phyloP scores from a whole-genome alignment of 2,329 filamentous ascomycete species.

The Venturia nashicola region DNA sequence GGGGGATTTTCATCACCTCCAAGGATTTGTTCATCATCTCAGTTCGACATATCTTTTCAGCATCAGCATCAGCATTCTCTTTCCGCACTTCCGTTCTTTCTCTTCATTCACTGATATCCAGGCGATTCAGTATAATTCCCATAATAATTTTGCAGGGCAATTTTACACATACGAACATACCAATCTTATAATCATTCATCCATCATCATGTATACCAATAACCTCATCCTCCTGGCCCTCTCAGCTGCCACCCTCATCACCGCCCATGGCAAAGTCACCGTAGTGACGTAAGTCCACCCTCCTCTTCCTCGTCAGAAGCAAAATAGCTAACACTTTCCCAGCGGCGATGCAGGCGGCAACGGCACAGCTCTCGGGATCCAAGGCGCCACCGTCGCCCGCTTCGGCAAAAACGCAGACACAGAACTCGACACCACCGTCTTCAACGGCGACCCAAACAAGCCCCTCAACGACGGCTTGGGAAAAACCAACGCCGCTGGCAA shows the following conservation, averaged over 20 bases:
- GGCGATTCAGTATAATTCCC: not conserved
- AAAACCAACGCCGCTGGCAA: constrained; percentile 24
- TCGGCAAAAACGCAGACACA: constrained; percentile 29
- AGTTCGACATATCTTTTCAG: not conserved
- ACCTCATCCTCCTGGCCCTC: not conserved
- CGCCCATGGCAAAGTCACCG: constrained; percentile 13
- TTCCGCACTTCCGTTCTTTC: not conserved
- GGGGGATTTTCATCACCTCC: not conserved
- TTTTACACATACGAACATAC: not conserved
- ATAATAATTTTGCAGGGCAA: not conserved
- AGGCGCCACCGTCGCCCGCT: constrained; percentile 28
- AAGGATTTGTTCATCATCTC: not conserved
- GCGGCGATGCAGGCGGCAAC: constrained; percentile 29
- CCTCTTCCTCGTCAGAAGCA: not conserved
- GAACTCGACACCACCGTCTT: constrained; percentile 37
- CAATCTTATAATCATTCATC: not conserved
- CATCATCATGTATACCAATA: not conserved
- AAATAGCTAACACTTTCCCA: not conserved
- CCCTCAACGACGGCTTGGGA: constrained; percentile 28
- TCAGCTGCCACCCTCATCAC: constrained; percentile 10
- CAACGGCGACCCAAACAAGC: constrained; percentile 17
- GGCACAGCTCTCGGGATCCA: constrained; percentile 31
- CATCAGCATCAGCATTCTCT: not conserved
- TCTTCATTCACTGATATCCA: not conserved
- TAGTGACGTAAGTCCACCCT: constrained; percentile 6